Evolutionary conservation across 345 rosid species (phyloP).

Genomic region (Mangifera indica): DNA sequence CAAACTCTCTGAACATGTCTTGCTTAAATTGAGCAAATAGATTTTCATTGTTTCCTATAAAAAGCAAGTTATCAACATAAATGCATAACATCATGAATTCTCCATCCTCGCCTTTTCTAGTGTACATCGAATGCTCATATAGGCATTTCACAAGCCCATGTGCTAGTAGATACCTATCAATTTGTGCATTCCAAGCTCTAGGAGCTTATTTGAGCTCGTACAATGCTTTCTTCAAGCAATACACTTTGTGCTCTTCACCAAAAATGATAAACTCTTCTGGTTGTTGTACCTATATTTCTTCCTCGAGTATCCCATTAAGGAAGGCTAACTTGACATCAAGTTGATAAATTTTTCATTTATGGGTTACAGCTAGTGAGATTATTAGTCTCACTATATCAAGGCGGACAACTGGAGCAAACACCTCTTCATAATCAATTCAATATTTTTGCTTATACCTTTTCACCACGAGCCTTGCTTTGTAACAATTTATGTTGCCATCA

Average conservation of each 20-base stretch:
- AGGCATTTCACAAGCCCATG: background rate
- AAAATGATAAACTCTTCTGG: no score
- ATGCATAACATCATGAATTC: background rate
- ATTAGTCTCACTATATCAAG: no score
- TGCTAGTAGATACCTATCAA: background rate
- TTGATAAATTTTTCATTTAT: no score
- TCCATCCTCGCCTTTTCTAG: background rate
- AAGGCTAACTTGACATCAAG: no score
- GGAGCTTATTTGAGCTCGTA: background rate
- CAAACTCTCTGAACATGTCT: background rate
- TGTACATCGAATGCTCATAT: background rate
- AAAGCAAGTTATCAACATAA: background rate
- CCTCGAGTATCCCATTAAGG: no score
- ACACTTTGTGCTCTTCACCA: background rate
- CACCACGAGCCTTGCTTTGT: no score
- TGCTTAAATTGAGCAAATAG: background rate
- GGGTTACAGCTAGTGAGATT: no score
- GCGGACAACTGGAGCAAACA: no score
- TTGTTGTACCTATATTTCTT: no score
- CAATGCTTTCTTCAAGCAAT: background rate
- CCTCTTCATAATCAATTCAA: no score
- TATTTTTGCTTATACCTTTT: no score
- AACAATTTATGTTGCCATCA: no score
- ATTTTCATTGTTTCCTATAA: background rate
- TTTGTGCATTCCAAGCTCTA: background rate